Base-by-base conservation (phyloP, 2,329 filamentous ascomycete species). In the Clonostachys sp. region DNA sequence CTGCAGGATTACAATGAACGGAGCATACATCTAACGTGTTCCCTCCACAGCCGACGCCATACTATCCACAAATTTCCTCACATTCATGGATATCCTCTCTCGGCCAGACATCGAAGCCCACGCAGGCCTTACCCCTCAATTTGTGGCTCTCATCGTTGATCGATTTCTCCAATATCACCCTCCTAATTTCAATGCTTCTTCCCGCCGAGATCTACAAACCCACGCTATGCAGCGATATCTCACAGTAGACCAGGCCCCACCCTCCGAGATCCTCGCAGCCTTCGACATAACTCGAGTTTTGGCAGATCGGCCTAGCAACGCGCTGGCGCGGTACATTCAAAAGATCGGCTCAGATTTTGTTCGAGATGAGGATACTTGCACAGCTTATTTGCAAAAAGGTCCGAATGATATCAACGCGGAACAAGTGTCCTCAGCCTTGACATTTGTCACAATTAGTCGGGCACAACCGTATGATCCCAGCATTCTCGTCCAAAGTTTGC, bases 121-220 rank as follows among this genome's bases (percentile, higher is more conserved):
- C 57, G 78, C 84, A 53, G 84, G 88, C 51, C 66, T 91, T 46
- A 76, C 74, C 12, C 75, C 85, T 33, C 70, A 80, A 40, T 90
- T 94, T 61, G 77, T 96, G 50, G 87, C 88, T 44, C 73, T 85
- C 50, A 85, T 95, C 49, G 75, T 96, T 65, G 89, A 96, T 64
- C 87, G 89, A 56, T 87, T 95, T 57, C 84, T 95, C 47, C 85
- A 94, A 65, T 85, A 91, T 57, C 90, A 91, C 45, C 90, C 91
- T 33, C 88, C 87, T 24, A 90, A 86, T 64, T 95, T 95, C 72
- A 89, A 87, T 58, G 83, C 90, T 47, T 78, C 84, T 46, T 84
- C 81, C 48, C 83, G 87, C 60, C 75, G 84, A 53, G 87, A 91
- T 59, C 77, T 88, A 13, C 76, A 78, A 48, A 77, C 81, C 60